These are phyloP conservation scores for Asterella californica DNA, from an alignment of 225 moss, liverwort and hornwort genomes.

Conservation along the genomic window DNA sequence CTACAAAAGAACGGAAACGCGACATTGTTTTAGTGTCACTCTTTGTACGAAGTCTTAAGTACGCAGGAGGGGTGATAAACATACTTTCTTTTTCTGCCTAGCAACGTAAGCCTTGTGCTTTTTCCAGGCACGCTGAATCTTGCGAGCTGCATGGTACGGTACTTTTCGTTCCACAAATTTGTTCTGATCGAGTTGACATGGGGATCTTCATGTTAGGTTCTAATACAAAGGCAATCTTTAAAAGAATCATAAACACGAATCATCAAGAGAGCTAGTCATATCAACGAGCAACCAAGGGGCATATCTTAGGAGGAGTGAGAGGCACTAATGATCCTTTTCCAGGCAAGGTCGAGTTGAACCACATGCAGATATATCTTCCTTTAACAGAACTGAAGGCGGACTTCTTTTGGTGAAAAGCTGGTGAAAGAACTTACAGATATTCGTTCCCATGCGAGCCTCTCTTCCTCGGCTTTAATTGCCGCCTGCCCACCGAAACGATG, in stretches of 20 bases:
- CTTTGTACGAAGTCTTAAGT: neutral
- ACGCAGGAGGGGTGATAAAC: neutral
- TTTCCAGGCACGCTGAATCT: conserved; percentile 39
- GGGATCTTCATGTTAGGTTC: neutral
- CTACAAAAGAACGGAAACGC: neutral
- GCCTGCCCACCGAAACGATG: conserved; percentile 19
- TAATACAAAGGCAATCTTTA: neutral
- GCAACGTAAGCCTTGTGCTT: conserved; percentile 25
- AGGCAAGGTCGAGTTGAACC: neutral
- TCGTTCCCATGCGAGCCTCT: conserved; percentile 40
- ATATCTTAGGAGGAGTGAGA: neutral
- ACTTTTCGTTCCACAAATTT: conserved; percentile 30
- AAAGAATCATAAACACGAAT: neutral
- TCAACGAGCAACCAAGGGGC: neutral
- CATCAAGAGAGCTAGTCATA: neutral
- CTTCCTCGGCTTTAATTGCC: conserved; percentile 30
- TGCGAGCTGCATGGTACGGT: conserved; percentile 37
- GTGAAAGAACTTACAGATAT: conserved; percentile 31
- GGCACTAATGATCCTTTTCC: neutral
- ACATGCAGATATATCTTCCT: neutral
- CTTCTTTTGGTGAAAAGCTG: neutral
- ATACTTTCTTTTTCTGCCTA: conserved; percentile 33
- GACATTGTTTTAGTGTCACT: neutral
- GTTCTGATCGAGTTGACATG: conserved; percentile 22
- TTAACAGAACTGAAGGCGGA: neutral